Evolutionary conservation across 2,329 filamentous ascomycete genomes (phyloP).

Genomic region (Mycosphaerella sp.): DNA sequence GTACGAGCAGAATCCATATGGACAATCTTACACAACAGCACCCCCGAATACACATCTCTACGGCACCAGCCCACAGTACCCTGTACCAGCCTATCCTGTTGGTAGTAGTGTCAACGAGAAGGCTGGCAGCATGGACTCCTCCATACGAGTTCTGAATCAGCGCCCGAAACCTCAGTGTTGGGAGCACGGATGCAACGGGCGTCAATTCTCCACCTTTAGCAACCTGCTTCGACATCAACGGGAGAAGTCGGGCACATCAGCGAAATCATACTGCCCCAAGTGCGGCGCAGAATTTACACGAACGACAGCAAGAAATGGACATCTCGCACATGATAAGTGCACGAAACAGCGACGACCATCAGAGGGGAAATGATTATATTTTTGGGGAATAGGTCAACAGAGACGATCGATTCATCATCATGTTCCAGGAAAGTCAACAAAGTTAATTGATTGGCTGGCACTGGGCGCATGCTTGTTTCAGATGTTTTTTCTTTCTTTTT

Average conservation of each 20-base stretch:
- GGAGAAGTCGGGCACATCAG: slow-evolving; percentile 85
- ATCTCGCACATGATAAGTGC: slow-evolving; percentile 83
- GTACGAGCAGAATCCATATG: slow-evolving; percentile 29
- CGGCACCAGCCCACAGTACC: slow-evolving; percentile 22
- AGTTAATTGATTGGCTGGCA: slow-evolving; percentile 5
- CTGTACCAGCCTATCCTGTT: slow-evolving; percentile 20
- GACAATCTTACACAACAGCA: slow-evolving; percentile 26
- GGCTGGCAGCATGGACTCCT: slow-evolving; percentile 21
- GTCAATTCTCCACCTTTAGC: slow-evolving; percentile 94
- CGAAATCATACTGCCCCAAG: slow-evolving; percentile 82
- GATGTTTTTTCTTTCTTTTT: no score
- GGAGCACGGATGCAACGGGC: slow-evolving; percentile 94
- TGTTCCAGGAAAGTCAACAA: neutral
- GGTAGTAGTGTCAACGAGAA: slow-evolving; percentile 24
- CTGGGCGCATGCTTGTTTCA: neutral
- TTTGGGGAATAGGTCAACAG: neutral
- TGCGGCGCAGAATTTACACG: slow-evolving; percentile 92
- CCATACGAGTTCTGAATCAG: slow-evolving; percentile 34
- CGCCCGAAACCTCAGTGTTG: slow-evolving; percentile 88
- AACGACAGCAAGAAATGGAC: slow-evolving; percentile 81
- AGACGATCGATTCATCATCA: slow-evolving; percentile 6
- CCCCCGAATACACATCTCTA: slow-evolving; percentile 26
- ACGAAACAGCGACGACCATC: slow-evolving; percentile 59
- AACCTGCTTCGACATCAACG: slow-evolving; percentile 88
- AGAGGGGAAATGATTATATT: slow-evolving; percentile 27